Conservation (phyloP, 2,329 filamentous ascomycete species). For the Arachnopeziza araneosa region DNA sequence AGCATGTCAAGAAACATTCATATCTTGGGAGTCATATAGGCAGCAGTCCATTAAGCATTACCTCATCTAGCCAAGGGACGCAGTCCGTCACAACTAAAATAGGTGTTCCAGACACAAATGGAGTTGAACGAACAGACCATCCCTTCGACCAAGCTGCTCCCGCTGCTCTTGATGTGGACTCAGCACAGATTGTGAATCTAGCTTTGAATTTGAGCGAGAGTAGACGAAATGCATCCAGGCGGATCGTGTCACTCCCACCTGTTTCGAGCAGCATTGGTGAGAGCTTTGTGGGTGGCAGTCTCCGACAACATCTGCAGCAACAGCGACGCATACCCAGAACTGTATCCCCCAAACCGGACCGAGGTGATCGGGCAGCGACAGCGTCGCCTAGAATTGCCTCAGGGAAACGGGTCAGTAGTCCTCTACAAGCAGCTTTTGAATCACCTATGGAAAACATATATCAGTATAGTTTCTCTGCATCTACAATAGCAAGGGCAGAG, state of each 20-base stretch:
- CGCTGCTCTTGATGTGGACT: constrained; percentile 60
- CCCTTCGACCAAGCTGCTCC: not conserved
- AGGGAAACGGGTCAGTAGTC: constrained; percentile 37
- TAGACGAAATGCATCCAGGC: constrained; percentile 57
- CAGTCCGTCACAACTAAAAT: constrained; percentile 17
- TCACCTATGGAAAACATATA: constrained; percentile 40
- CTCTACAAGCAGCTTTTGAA: constrained; percentile 45
- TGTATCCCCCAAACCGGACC: constrained; percentile 52
- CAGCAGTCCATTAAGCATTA: constrained; percentile 19
- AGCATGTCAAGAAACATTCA: constrained; percentile 20
- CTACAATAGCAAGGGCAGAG: constrained; percentile 74
- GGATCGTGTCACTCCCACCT: constrained; percentile 34
- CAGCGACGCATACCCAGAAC: constrained; percentile 59
- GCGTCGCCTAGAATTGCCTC: constrained; percentile 38
- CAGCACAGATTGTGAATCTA: constrained; percentile 87
- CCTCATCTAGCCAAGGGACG: constrained; percentile 1
- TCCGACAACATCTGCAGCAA: constrained; percentile 66
- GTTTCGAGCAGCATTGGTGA: constrained; percentile 35
- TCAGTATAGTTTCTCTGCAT: constrained; percentile 66
- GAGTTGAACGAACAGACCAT: constrained; percentile 3
- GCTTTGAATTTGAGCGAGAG: constrained; percentile 84
- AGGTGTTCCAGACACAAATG: constrained; percentile 4
- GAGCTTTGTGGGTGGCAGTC: constrained; percentile 49
- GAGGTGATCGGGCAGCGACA: constrained; percentile 25
- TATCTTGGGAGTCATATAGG: constrained; percentile 17